Conservation (phyloP, 1,284 basidiomycete species). For the Mycena citricolor region DNA sequence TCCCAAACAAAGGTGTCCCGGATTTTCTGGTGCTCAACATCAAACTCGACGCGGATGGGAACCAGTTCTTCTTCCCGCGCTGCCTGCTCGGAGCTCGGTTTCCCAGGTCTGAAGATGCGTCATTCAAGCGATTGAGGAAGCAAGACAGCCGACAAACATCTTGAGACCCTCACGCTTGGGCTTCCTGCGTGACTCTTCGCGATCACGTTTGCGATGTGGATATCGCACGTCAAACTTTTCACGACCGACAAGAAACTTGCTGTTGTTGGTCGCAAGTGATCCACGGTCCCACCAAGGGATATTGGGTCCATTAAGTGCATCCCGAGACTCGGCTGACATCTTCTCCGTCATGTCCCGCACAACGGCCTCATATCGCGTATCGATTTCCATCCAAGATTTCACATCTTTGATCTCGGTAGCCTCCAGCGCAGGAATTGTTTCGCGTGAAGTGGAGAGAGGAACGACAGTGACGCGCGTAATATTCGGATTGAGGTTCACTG, state of each 20-base stretch:
- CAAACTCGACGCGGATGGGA: constrained; percentile 93
- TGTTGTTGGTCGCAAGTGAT: constrained; percentile 32
- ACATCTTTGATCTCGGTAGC: constrained; percentile 39
- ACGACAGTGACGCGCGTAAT: constrained; percentile 67
- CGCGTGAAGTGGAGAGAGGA: constrained; percentile 53
- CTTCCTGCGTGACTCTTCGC: constrained; percentile 48
- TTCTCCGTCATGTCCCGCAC: constrained; percentile 45
- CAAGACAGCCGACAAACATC: constrained; percentile 45
- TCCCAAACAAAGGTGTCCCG: constrained; percentile 99
- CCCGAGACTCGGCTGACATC: constrained; percentile 43
- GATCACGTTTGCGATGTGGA: constrained; percentile 40
- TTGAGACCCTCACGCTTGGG: constrained; percentile 69
- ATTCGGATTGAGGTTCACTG: constrained; percentile 52
- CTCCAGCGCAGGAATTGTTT: constrained; percentile 54
- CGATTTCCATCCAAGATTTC: constrained; percentile 45
- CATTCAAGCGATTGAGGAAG: constrained; percentile 18
- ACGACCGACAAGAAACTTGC: constrained; percentile 40
- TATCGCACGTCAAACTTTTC: constrained; percentile 70
- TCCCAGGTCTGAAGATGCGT: constrained; percentile 52
- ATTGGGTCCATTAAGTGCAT: constrained; percentile 30
- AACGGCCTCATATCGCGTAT: constrained; percentile 48
- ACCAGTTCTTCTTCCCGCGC: constrained; percentile 78
- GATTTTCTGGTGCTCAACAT: constrained; percentile 89
- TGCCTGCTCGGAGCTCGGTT: constrained; percentile 56
- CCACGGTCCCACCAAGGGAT: constrained; percentile 31